A percentile compares a stretch with the other conserved stretches of the same genome.
phyloP scores from a whole-genome alignment of 2,329 filamentous ascomycete species.

The Colletotrichum plurivorum region DNA sequence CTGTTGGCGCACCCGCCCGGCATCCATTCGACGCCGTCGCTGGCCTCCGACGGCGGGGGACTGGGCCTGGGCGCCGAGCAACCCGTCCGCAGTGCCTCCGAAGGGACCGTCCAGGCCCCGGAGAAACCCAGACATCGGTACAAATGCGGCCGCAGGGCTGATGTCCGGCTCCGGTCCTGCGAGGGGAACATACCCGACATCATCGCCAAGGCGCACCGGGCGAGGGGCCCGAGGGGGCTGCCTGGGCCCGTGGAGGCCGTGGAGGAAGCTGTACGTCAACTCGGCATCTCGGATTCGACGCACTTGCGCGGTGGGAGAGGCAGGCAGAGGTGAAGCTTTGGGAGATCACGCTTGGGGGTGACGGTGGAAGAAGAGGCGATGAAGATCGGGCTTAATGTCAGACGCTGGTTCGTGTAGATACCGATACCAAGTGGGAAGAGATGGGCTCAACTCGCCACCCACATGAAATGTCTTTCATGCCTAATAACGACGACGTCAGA shows the following conservation, averaged over 20 bases:
- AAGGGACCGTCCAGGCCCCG: not conserved
- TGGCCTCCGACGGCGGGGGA: not conserved
- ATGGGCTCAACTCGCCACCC: too few species aligned
- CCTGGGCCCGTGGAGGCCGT: not conserved
- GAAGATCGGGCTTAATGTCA: too few species aligned
- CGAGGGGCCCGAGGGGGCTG: not conserved
- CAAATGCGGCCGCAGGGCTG: slow-evolving; percentile 7
- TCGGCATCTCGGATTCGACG: not conserved
- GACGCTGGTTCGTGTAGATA: too few species aligned
- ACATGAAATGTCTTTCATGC: too few species aligned
- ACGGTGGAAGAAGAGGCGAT: too few species aligned
- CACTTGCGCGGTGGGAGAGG: not conserved
- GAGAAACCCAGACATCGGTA: not conserved
- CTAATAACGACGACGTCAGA: too few species aligned
- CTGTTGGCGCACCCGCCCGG: not conserved
- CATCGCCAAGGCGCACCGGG: not conserved
- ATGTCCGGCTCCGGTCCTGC: not conserved
- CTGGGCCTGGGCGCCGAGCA: too few species aligned
- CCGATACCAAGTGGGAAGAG: too few species aligned
- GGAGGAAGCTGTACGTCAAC: slow-evolving; percentile 8
- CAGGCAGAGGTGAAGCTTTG: not conserved
- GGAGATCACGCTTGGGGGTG: too few species aligned
- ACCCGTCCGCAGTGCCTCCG: not conserved
- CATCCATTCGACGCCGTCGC: not conserved
- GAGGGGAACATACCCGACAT: not conserved